These are phyloP conservation scores for Diversispora epigaea DNA, from an alignment of 192 early-diverging fungal species.

Conservation along the genomic window DNA sequence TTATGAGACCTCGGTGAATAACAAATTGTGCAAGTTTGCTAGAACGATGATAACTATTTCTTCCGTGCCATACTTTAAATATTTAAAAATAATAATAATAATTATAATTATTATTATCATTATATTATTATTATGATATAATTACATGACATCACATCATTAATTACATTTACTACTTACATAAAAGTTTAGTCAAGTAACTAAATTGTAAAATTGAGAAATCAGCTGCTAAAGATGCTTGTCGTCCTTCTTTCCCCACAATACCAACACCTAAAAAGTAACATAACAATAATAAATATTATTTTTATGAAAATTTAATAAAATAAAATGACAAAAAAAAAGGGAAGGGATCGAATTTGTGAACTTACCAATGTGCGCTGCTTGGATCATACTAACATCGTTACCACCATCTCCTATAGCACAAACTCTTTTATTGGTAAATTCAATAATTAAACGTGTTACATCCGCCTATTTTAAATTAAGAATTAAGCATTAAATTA, in stretches of 20 bases:
- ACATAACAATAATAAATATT: neutral
- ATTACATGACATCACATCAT: no score
- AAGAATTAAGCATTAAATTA: neutral
- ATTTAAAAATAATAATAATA: neutral
- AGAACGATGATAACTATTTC: slow-evolving; percentile 92
- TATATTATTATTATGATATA: neutral
- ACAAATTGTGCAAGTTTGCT: slow-evolving; percentile 95
- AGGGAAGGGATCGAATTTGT: neutral
- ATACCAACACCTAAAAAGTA: slow-evolving; percentile 75
- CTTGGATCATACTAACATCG: slow-evolving; percentile 97
- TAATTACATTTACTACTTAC: slow-evolving; percentile 35
- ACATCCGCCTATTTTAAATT: slow-evolving; percentile 65
- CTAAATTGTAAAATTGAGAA: slow-evolving; percentile 90
- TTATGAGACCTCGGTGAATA: slow-evolving; percentile 95
- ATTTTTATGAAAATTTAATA: neutral
- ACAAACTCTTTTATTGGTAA: slow-evolving; percentile 73
- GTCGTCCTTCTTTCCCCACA: slow-evolving; percentile 94
- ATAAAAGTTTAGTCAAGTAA: slow-evolving; percentile 77
- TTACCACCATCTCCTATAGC: slow-evolving; percentile 97
- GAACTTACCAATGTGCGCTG: slow-evolving; percentile 75
- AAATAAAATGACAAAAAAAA: neutral
- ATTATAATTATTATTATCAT: neutral
- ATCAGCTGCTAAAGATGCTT: slow-evolving; percentile 92
- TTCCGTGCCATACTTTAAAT: slow-evolving; percentile 82
- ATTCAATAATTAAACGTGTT: slow-evolving; percentile 73